Evolutionary conservation across 2,329 filamentous ascomycete species (phyloP), one percentile per base, ranked within the genome.

Genomic region (Colletotrichum filicis): DNA sequence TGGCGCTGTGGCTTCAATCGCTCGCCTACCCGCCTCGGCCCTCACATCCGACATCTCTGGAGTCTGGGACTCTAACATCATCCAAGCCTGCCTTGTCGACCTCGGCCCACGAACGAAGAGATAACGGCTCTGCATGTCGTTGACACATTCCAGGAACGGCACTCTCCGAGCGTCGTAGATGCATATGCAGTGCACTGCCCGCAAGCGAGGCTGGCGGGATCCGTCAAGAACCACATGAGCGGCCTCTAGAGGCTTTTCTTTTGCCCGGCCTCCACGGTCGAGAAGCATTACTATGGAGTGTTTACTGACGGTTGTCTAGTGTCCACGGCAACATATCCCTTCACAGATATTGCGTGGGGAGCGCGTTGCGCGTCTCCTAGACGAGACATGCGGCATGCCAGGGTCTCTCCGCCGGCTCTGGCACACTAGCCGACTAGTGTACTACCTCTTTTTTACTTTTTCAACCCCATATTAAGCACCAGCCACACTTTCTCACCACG

Each of bases 351-450:
- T 67, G 57, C 57, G 63, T 71, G 63, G 67, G 28, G 68, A 71
- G 35, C 68, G 68, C 63, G 68, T 71, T 71, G 68, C 68, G 63
- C 69, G 66, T 72, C 65, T 71, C 66, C 16, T 55, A 68, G 66
- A 58, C 58, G 69, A 68, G 69, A 53, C 64, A 32, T 53, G n/a
- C 53, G 16, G 37, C 37, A 42, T 42, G 16, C 37, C 42, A 37
- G 46, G 37, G 14, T 32, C 42, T 30, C 14, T 42, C 55, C 42
- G 30, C 37, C 22, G 37, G 37, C 37, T 42, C 37, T 42, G 9
- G 37, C 37, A 42, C 37, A 42, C 37, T 52, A 66, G 67, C 37
- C 66, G 60, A 55, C 24, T 35, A 26, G 26, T 26, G 26, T 26
- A 28, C 22, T 69, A 35, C 52, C 53, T 35, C 46, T 28, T 56